Evolutionary conservation across 225 moss, liverwort and hornwort species (phyloP).

Genomic region (Polytrichum formosum): DNA sequence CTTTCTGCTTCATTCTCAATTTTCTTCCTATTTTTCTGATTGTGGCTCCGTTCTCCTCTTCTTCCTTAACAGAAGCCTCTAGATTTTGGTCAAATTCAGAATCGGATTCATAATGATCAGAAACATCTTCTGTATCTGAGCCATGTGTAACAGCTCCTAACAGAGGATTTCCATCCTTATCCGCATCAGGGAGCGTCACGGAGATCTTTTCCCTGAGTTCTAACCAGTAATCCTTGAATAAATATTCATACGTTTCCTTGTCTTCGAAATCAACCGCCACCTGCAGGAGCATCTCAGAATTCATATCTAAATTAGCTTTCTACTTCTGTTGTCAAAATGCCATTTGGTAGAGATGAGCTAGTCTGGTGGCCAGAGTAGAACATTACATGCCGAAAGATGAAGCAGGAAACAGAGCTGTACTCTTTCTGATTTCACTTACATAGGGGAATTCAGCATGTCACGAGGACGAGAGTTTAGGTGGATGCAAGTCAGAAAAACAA

Average conservation of each 20-base stretch:
- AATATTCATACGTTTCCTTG: constrained; percentile 89
- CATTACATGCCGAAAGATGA: no score
- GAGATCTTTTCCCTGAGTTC: constrained; percentile 65
- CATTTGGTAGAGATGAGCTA: no score
- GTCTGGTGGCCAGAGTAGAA: no score
- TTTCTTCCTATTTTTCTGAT: no score
- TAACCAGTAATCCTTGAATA: constrained; percentile 95
- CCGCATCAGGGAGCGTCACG: constrained; percentile 65
- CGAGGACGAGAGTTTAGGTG: no score
- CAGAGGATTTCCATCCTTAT: constrained; percentile 62
- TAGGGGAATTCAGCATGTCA: no score
- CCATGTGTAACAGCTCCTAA: constrained; percentile 40
- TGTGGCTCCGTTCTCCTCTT: constrained; percentile 1
- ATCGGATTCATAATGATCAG: constrained; percentile 58
- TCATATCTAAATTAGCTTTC: no score
- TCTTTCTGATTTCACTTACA: no score
- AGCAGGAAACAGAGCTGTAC: no score
- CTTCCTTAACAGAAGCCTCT: constrained; percentile 20
- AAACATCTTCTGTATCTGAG: constrained; percentile 62
- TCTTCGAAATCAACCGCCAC: constrained; percentile 97
- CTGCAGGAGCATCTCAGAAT: constrained; percentile 20
- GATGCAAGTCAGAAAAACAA: no score
- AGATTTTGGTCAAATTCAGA: constrained; percentile 45
- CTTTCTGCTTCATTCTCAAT: constrained; percentile 15
- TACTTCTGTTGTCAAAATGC: no score